Conservation (phyloP, 1,284 basidiomycete species). For the Pseudozyma sp. region DNA sequence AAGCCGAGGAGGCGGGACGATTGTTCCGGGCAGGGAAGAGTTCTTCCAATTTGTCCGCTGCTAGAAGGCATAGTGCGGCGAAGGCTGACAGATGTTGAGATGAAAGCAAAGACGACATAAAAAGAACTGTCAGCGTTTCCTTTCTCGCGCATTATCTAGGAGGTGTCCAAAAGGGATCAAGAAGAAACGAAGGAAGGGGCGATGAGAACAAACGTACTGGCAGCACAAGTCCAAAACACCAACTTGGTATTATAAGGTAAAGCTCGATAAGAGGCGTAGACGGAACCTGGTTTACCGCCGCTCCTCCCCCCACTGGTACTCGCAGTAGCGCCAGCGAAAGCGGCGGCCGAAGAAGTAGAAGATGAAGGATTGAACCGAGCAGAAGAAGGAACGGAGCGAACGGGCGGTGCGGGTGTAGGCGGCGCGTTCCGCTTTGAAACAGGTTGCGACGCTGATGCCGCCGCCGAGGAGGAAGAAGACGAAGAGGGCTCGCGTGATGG, state of each 20-base stretch:
- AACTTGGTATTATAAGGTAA: conserved; percentile 39
- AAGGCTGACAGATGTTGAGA: conserved; percentile 5
- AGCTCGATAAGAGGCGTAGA: conserved; percentile 12
- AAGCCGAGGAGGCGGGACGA: not conserved
- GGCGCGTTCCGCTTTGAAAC: too few relatives aligned
- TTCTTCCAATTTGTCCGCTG: conserved; percentile 41
- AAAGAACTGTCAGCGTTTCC: not conserved
- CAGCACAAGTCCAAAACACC: conserved; percentile 39
- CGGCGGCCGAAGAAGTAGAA: too few relatives aligned
- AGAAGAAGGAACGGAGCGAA: too few relatives aligned
- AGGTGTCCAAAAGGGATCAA: not conserved
- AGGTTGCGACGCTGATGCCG: too few relatives aligned
- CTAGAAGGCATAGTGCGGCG: conserved; percentile 25
- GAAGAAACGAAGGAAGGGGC: not conserved
- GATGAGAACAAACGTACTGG: conserved; percentile 17
- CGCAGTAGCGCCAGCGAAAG: too few relatives aligned
- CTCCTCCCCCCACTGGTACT: not conserved
- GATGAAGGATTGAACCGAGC: too few relatives aligned
- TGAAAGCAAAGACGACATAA: not conserved
- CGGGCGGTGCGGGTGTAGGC: too few relatives aligned
- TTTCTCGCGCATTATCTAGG: too few relatives aligned
- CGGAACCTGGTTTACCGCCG: conserved; percentile 23
- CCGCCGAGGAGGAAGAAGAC: too few relatives aligned
- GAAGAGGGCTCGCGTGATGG: too few relatives aligned
- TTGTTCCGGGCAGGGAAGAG: conserved; percentile 44